Conservation (phyloP, 164 flowering plant genomes). For the Protea cynaroides region DNA sequence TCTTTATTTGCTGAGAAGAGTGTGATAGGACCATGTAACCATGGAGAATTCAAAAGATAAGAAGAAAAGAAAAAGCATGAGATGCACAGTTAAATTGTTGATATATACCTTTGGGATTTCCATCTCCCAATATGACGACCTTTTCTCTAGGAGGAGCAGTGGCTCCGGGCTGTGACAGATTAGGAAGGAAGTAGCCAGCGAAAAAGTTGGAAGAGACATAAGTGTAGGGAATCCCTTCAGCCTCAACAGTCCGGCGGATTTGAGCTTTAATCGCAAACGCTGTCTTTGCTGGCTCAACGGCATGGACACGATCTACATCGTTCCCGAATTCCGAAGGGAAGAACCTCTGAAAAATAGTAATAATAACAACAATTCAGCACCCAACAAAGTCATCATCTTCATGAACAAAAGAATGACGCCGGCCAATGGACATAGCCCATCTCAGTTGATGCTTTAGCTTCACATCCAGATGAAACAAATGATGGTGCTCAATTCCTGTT, state of each 20-base stretch:
- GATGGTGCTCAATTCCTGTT: too few species aligned
- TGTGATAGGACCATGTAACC: too few species aligned
- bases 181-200: conserved; percentile 43
- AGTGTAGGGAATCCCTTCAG: conserved; percentile 55
- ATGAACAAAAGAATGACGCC: too few species aligned
- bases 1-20: too few species aligned
- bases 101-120: conserved; percentile 48
- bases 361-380: too few species aligned
- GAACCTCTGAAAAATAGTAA: conserved; percentile 42
- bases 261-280: conserved; percentile 32
- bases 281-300: conserved; percentile 57
- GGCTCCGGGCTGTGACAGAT: conserved; percentile 37
- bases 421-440: too few species aligned
- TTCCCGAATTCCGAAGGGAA: conserved; percentile 63
- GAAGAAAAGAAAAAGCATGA: not conserved
- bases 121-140: conserved; percentile 47
- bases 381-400: too few species aligned
- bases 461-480: too few species aligned
- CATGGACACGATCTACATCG: conserved; percentile 44
- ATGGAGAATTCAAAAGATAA: not conserved
- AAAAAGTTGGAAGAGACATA: conserved; percentile 38
- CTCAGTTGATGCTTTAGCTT: too few species aligned
- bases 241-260: conserved; percentile 43
- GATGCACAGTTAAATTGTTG: too few species aligned
- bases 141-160: conserved; percentile 53